A percentile compares a stretch with the other conserved stretches of the same genome.
Conservation (phyloP, 1,284 basidiomycete species). For the Ustilago hordei region DNA sequence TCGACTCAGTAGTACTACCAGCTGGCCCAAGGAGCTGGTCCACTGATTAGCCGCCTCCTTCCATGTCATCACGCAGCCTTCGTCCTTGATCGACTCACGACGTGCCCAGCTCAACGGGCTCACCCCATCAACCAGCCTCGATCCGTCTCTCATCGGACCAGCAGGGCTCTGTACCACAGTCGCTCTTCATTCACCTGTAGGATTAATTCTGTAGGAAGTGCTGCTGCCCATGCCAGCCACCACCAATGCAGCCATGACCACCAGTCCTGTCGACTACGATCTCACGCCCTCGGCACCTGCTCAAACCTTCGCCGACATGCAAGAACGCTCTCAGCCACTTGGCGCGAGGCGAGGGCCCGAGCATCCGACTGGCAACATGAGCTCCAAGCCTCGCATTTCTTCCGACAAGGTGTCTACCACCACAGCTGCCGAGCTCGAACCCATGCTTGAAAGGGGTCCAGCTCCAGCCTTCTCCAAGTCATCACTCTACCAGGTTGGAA, state of each 20-base stretch:
- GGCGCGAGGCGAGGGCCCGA: constrained; percentile 9
- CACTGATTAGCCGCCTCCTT: neutral
- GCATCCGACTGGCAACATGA: constrained; percentile 8
- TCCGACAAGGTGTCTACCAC: neutral
- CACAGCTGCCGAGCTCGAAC: constrained; percentile 12
- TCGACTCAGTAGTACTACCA: neutral
- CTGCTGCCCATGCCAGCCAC: constrained; percentile 4
- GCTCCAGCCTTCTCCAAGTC: constrained; percentile 36
- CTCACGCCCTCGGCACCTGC: constrained; percentile 39
- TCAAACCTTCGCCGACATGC: constrained; percentile 41
- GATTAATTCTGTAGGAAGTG: neutral
- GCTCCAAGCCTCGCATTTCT: constrained; percentile 3
- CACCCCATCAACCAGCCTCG: constrained; percentile 2
- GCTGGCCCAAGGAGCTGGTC: neutral
- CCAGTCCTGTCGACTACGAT: constrained; percentile 29
- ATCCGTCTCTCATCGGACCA: neutral
- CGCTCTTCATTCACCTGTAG: neutral
- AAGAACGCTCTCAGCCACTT: constrained; percentile 31
- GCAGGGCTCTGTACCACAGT: neutral
- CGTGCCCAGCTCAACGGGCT: neutral
- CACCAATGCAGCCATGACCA: constrained; percentile 10
- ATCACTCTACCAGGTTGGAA: constrained; percentile 43
- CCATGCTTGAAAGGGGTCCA: constrained; percentile 17
- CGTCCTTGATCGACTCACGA: constrained; percentile 1
- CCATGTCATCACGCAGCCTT: neutral